Percentiles rank a stretch among this genome's conserved stretches.
phyloP scores from a whole-genome alignment of 2,329 filamentous ascomycete species.

The Teratosphaeria viscida region DNA sequence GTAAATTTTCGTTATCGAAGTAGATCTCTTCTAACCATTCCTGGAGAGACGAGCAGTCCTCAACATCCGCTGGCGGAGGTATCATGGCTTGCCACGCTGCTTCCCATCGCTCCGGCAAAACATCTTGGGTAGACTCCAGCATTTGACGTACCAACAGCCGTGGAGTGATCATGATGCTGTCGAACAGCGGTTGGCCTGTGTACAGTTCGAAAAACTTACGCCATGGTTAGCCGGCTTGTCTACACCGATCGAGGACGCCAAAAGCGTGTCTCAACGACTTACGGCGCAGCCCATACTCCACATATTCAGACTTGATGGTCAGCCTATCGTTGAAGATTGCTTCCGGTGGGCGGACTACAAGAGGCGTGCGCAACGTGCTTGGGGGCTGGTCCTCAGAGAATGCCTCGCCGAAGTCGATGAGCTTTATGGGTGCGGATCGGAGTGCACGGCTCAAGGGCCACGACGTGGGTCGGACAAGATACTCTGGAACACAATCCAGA shows the following conservation, averaged over 20 bases:
- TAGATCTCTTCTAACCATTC: neutral
- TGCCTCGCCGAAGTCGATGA: conserved; percentile 1
- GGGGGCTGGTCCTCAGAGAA: neutral
- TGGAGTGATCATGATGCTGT: neutral
- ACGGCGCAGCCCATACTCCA: neutral
- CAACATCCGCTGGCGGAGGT: neutral
- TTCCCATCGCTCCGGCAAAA: neutral
- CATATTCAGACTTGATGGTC: neutral
- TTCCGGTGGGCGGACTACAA: neutral
- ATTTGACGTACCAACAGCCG: neutral
- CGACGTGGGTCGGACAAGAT: neutral
- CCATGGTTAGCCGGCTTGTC: neutral
- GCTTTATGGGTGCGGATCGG: neutral
- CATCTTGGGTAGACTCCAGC: neutral
- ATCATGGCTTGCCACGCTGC: neutral
- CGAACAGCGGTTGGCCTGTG: neutral
- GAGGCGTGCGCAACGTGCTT: neutral
- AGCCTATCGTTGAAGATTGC: neutral
- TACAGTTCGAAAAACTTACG: neutral
- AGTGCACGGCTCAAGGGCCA: neutral
- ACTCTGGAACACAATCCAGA: neutral
- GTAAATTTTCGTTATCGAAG: neutral
- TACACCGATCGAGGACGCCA: neutral
- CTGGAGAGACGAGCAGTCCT: neutral
- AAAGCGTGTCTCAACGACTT: neutral